These are phyloP conservation scores for Cladosporium phlei DNA, from an alignment of 2,329 filamentous ascomycete species.

Conservation along the genomic window DNA sequence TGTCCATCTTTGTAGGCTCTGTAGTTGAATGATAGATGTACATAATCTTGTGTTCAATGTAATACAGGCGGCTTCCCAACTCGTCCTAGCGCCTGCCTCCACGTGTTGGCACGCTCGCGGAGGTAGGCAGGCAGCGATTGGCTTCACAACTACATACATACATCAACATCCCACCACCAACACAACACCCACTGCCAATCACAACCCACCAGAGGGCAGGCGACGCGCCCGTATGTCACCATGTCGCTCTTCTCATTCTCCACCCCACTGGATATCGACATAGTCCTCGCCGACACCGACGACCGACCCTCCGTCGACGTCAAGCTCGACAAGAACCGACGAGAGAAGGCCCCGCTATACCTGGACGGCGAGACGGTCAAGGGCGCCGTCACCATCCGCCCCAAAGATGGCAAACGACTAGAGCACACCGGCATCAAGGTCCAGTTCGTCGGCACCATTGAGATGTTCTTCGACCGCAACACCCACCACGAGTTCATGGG, in stretches of 20 bases:
- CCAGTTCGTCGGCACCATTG: conserved; percentile 98
- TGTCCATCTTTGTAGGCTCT: too few relatives aligned
- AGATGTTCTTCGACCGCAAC: conserved; percentile 99
- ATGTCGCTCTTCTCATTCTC: conserved; percentile 97
- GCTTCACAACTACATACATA: too few relatives aligned
- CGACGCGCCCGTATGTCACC: conserved; percentile 13
- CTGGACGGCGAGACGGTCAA: conserved; percentile 98
- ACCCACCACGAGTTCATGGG: conserved; percentile 99
- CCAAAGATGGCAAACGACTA: conserved; percentile 95
- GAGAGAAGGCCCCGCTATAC: conserved; percentile 94
- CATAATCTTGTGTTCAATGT: too few relatives aligned
- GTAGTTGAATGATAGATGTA: too few relatives aligned
- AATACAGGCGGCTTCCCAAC: too few relatives aligned
- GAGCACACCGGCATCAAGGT: conserved; percentile 99
- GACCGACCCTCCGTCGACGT: conserved; percentile 93
- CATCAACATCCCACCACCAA: too few relatives aligned
- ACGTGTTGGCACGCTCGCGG: too few relatives aligned
- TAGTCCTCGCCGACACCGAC: conserved; percentile 92
- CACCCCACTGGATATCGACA: conserved; percentile 96
- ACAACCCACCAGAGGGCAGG: conserved; percentile 1
- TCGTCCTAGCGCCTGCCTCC: too few relatives aligned
- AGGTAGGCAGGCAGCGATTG: too few relatives aligned
- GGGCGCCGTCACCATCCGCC: conserved; percentile 87
- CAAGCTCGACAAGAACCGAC: conserved; percentile 96
- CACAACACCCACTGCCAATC: too few relatives aligned